Base-by-base conservation (phyloP, 1,284 basidiomycete species). In the Calocybe gambosa region DNA sequence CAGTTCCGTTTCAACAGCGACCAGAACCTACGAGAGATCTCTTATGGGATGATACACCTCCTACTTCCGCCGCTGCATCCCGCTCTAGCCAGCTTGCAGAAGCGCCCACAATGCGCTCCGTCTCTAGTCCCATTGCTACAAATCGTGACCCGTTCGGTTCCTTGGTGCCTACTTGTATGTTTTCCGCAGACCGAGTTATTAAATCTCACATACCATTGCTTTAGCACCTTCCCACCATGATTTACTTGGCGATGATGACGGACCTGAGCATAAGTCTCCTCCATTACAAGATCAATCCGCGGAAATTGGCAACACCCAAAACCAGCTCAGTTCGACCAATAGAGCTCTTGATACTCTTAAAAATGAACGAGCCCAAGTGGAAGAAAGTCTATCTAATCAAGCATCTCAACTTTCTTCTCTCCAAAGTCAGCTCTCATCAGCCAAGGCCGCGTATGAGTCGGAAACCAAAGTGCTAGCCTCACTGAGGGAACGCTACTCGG, bases 251-350 rank as follows among this genome's bases (percentile, higher is more conserved):
- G 83, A 88, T 53, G 84, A 86, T 52, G 89, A 91, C 40, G 80
- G 85, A 7, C 69, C 67, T 35, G 51, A 64, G 1, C 63, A 73
- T 2, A 52, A 69, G 0, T 70, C 80, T 13, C 68, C 76, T 38
- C 70, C 77, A 25, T 59, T 86, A 1, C 78, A 85, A 8, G 80
- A 88, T 55, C 73, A 77, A 50, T 85, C 84, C 36, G 85, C 82
- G 2, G 88, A 93, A 57, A 83, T 94, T 38, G 92, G 90, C 6
- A 94, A 95, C 59, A 66, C 81, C 25, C 85, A 83, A 63, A 93
- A 91, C 57, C 87, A 93, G 57, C 68, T 94, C 29, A 73, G 75
- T 53, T 91, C 88, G n/a, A 94, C 90, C 1, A 83, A 75, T 40
- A 77, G 72, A 26, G 85, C 87, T 13, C 58, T 89, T 16, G 76